Percentiles rank a stretch among this genome's conserved stretches.
Evolutionary conservation across 768 basidiomycete species (phyloP).

Genomic region (Vararia minispora): DNA sequence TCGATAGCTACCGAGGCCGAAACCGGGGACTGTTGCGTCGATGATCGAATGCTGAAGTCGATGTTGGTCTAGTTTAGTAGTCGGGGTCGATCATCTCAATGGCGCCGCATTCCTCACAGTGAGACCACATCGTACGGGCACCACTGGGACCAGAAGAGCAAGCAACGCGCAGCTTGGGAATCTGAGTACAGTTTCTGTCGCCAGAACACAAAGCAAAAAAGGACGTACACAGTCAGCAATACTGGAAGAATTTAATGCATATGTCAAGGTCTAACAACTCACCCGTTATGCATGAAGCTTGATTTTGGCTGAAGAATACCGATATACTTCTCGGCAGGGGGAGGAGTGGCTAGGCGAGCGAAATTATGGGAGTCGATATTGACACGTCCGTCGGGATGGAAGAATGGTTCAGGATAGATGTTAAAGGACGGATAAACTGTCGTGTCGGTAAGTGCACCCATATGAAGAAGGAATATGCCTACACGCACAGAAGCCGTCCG

Average conservation of each 20-base stretch:
- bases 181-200: constrained; percentile 59
- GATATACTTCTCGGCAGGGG: constrained; percentile 32
- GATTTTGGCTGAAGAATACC: constrained; percentile 58
- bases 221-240: constrained; percentile 9
- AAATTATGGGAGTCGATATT: constrained; percentile 31
- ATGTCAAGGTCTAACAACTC: constrained; percentile 18
- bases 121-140: constrained; percentile 76
- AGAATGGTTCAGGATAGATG: constrained; percentile 26
- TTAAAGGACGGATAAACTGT: constrained; percentile 57
- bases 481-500: constrained; percentile 24
- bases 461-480: constrained; percentile 21
- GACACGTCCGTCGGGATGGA: constrained; percentile 24
- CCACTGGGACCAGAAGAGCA: constrained; percentile 62
- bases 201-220: not conserved
- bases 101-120: constrained; percentile 81
- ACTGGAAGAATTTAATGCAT: not conserved
- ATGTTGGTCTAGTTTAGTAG: constrained; percentile 19
- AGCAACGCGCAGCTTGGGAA: constrained; percentile 74
- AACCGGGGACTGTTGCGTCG: constrained; percentile 2
- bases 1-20: not conserved
- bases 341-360: constrained; percentile 20
- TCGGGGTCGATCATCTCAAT: constrained; percentile 82
- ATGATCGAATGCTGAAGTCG: constrained; percentile 1
- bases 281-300: constrained; percentile 63
- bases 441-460: constrained; percentile 21